A percentile compares a stretch with the other conserved stretches of the same genome.
Evolutionary conservation across 371 early-diverging fungal genomes (phyloP).

Genomic region (Haplosporangium sp.): DNA sequence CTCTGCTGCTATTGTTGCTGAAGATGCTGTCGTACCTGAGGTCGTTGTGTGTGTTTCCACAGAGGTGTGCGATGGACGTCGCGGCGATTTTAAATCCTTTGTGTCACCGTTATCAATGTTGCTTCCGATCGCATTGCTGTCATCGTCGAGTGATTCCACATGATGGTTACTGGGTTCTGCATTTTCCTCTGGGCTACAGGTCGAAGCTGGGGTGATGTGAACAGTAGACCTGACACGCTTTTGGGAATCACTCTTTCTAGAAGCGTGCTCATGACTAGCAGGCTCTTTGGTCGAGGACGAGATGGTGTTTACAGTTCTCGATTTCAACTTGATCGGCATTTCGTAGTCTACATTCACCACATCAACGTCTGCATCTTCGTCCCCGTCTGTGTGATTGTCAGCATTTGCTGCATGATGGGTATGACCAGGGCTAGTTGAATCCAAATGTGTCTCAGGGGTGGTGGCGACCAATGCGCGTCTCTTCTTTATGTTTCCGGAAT

Average conservation of each 20-base stretch:
- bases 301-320: no score
- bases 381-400: neutral
- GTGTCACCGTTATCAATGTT: neutral
- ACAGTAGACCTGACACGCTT: no score
- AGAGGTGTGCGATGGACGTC: neutral
- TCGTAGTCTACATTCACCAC: neutral
- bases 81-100: neutral
- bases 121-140: neutral
- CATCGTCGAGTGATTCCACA: no score
- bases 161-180: no score
- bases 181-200: no score
- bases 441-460: no score
- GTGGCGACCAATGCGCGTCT: constrained; percentile 34
- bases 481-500: constrained; percentile 22
- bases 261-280: no score
- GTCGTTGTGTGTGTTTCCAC: no score
- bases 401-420: neutral
- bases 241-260: no score
- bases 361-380: neutral
- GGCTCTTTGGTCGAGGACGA: no score
- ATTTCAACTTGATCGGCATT: neutral
- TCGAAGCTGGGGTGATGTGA: no score
- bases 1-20: neutral
- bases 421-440: neutral
- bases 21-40: neutral